Evolutionary conservation across 441 rosid species (phyloP).

Genomic region (Gossypium trilobum): DNA sequence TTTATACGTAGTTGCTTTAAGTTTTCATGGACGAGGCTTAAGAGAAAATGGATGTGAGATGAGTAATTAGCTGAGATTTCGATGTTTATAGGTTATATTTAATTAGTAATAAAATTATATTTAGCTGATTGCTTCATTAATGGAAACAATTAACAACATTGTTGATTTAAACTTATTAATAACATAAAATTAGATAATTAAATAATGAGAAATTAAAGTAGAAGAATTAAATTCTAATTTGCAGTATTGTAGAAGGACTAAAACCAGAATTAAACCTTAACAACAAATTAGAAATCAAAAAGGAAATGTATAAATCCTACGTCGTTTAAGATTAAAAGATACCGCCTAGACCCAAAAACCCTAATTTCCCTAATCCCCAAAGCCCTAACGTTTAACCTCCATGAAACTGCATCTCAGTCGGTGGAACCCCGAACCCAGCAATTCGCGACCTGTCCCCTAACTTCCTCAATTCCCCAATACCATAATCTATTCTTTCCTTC

Average conservation of each 20-base stretch:
- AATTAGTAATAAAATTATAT: too few species aligned
- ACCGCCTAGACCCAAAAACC: not conserved
- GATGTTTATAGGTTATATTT: too few species aligned
- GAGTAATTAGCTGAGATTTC: too few species aligned
- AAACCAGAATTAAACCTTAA: not conserved
- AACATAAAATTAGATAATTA: too few species aligned
- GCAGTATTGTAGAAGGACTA: not conserved
- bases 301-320: not conserved
- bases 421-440: constrained; percentile 33
- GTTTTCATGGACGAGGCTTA: too few species aligned
- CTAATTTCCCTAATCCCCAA: constrained; percentile 7
- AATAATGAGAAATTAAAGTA: too few species aligned
- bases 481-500: constrained; percentile 12
- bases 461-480: constrained; percentile 9
- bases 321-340: not conserved
- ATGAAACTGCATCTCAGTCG: constrained; percentile 22
- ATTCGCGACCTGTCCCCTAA: constrained; percentile 13
- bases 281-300: not conserved
- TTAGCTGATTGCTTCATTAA: too few species aligned
- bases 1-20: too few species aligned
- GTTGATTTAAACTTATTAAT: too few species aligned
- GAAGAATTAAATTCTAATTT: too few species aligned
- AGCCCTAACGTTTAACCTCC: constrained; percentile 19
- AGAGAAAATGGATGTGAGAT: too few species aligned
- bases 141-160: too few species aligned